Percentiles rank a stretch among this genome's conserved stretches.
Evolutionary conservation across 73 alveolate genomes (phyloP).

Genomic region (Paramecium biaurelia): DNA sequence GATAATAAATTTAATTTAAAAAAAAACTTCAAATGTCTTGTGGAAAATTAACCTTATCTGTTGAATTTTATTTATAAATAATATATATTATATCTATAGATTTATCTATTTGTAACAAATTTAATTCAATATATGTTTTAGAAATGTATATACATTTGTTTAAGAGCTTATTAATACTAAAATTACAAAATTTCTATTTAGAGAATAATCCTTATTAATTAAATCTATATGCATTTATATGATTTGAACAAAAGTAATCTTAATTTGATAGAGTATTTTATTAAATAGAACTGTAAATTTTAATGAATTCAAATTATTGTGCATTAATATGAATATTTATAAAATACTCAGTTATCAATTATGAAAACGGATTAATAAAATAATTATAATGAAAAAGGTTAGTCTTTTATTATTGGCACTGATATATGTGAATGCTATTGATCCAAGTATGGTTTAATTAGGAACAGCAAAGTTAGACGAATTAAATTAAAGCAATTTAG

Average conservation of each 20-base stretch:
- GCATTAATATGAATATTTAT: neutral
- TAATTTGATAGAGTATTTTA: neutral
- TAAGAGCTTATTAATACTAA: too few relatives aligned
- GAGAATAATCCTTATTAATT: too few relatives aligned
- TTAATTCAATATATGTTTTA: too few relatives aligned
- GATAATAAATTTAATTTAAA: neutral
- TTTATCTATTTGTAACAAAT: too few relatives aligned
- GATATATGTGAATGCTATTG: neutral
- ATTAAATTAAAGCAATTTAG: neutral
- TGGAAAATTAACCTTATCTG: neutral
- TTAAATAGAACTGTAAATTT: neutral
- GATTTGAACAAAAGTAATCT: neutral
- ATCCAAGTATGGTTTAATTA: neutral
- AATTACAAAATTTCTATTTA: neutral
- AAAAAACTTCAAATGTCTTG: neutral
- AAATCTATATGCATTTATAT: too few relatives aligned
- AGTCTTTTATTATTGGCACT: neutral
- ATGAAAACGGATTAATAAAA: conserved; percentile 20
- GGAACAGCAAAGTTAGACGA: neutral
- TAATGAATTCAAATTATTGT: neutral
- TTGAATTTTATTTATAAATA: too few relatives aligned
- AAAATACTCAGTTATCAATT: neutral
- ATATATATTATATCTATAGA: too few relatives aligned
- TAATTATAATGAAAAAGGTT: neutral
- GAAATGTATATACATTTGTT: neutral